A percentile compares a stretch with the other conserved stretches of the same genome.
Evolutionary conservation across 768 basidiomycete species (phyloP).

Genomic region (Paxillus ammoniavirescens): DNA sequence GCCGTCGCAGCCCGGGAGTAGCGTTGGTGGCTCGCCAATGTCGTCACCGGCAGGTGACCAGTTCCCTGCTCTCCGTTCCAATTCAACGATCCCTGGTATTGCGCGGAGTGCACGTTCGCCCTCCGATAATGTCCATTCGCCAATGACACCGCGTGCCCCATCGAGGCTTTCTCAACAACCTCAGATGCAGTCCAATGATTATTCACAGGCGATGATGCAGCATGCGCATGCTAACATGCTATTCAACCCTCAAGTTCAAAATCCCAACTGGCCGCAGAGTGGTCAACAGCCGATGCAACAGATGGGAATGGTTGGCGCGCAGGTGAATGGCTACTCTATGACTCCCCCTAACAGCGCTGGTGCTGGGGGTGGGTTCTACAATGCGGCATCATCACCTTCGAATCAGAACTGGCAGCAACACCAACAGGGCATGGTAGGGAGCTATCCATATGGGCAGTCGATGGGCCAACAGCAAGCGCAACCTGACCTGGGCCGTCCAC

Average conservation of each 20-base stretch:
- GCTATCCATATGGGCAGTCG: constrained; percentile 29
- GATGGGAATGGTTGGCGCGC: constrained; percentile 33
- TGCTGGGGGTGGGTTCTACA: constrained; percentile 23
- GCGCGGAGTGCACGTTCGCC: constrained; percentile 74
- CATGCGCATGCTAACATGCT: constrained; percentile 33
- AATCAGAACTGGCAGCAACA: constrained; percentile 28
- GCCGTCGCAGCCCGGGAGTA: constrained; percentile 27
- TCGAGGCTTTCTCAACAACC: constrained; percentile 39
- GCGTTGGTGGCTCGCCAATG: constrained; percentile 41
- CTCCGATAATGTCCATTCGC: constrained; percentile 55
- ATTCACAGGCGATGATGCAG: constrained; percentile 37
- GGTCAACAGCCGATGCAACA: constrained; percentile 50
- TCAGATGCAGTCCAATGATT: constrained; percentile 48
- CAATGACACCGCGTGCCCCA: constrained; percentile 38
- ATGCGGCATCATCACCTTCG: constrained; percentile 24
- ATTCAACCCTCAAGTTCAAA: constrained; percentile 37
- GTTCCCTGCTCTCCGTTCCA: constrained; percentile 55
- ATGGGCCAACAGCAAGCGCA: constrained; percentile 20
- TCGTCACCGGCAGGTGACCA: constrained; percentile 38
- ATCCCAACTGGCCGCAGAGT: constrained; percentile 49
- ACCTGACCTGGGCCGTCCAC: constrained; percentile 36
- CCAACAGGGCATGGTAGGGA: constrained; percentile 25
- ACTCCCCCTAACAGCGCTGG: constrained; percentile 37
- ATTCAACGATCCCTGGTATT: constrained; percentile 66
- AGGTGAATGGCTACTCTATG: constrained; percentile 36